Evolutionary conservation across 2,329 filamentous ascomycete genomes (phyloP), one percentile per base, ranked within the genome.

Genomic region (Fusarium coffeatum): DNA sequence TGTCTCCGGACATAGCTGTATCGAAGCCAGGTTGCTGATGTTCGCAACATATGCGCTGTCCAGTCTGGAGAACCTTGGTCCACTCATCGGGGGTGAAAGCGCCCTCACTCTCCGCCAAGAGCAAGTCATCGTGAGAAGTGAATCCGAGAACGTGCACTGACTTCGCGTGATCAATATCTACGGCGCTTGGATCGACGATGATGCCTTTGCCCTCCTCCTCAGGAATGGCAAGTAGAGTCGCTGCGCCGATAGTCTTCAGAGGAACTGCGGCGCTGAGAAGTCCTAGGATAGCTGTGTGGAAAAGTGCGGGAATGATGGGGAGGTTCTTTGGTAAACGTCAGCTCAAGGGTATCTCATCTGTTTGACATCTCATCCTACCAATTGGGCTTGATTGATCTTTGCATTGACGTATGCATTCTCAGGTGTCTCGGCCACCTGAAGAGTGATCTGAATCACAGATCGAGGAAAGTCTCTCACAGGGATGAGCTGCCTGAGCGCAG

Each of bases 131-230:
- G 54, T 89, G 84, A 2, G 90, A 89, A n/a, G 90, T 91, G 78
- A 96, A 97, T 8, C 90, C 91, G 61, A 98, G 85, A n/a, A 92
- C 93, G 77, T 98, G 95, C 23, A 93, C 81, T 8, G 93, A 97
- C 58, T 83, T 85, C 13, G 92, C 90, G 47, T 82, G 81, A 69
- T 88, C 84, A 47, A 90, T 84, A 64, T 92, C 85, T 23, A 87
- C 83, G 8, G 88, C 84, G 6, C 87, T 88, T 9, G 93, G 93
- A 57, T 90, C 86, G 28, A 83, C 79, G 30, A 89, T 78, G 32
- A 89, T 80, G 49, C 80, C 78, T 50, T 79, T 80, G 30, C 79
- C 76, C 59, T 80, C 76, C 65, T 82, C 75, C 47, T 79, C 74
- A 22, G 83, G 78, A 32, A 93, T 83, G 23, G 90, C 89, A 65